A percentile compares a stretch with the other conserved stretches of the same genome.
phyloP scores from a whole-genome alignment of 371 early-diverging fungal species.

The Funneliformis caledonium region DNA sequence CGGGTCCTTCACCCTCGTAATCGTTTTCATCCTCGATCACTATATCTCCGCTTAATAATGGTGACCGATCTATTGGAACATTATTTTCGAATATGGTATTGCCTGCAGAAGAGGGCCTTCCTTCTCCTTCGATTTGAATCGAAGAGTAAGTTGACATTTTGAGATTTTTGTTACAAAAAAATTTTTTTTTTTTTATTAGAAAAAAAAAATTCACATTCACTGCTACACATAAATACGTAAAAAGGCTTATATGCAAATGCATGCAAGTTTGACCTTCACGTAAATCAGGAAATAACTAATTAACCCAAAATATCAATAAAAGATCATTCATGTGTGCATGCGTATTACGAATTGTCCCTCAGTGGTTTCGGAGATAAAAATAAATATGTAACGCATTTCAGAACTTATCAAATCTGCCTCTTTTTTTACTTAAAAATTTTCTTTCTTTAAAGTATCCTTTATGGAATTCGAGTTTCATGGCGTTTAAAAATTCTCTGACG shows the following conservation, averaged over 20 bases:
- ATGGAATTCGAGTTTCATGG: not conserved
- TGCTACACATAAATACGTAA: too few relatives aligned
- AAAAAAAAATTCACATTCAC: too few relatives aligned
- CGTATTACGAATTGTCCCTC: too few relatives aligned
- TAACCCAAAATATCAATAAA: too few relatives aligned
- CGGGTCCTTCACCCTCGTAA: not conserved
- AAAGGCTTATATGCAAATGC: too few relatives aligned
- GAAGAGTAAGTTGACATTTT: constrained; percentile 30
- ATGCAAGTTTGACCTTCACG: too few relatives aligned
- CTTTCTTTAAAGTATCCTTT: not conserved
- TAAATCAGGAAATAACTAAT: too few relatives aligned
- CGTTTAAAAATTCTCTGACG: not conserved
- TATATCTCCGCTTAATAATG: not conserved
- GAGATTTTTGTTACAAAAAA: not conserved
- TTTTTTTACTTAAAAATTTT: not conserved
- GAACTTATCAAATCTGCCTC: too few relatives aligned
- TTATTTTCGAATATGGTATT: not conserved
- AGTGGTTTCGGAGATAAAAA: too few relatives aligned
- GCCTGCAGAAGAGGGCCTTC: not conserved
- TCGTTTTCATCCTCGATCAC: not conserved
- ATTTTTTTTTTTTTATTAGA: too few relatives aligned
- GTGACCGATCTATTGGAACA: not conserved
- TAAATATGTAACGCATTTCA: too few relatives aligned
- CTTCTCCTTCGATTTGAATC: constrained; percentile 1
- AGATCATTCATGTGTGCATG: too few relatives aligned